phyloP scores from a whole-genome alignment of 257 asterid genomes.

The Penstemon davidsonii region DNA sequence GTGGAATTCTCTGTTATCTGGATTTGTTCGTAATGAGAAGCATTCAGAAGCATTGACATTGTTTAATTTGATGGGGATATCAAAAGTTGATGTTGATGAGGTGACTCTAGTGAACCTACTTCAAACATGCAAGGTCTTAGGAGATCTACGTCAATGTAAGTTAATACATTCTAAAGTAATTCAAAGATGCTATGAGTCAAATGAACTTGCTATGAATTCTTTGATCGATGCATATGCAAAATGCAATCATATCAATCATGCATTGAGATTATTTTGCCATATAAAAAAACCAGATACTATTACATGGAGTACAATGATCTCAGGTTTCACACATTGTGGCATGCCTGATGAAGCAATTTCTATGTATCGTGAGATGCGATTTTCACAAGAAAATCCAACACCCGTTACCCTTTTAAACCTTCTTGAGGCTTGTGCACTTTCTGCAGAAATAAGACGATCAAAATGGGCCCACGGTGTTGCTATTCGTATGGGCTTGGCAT shows the following conservation, averaged over 20 bases:
- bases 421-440: conserved; percentile 77
- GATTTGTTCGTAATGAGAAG: conserved; percentile 63
- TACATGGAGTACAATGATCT: conserved; percentile 94
- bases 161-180: conserved; percentile 57
- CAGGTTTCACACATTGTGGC: conserved; percentile 72
- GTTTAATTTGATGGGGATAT: conserved; percentile 54
- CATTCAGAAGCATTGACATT: conserved; percentile 54
- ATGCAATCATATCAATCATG: conserved; percentile 53
- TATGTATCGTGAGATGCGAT: conserved; percentile 55
- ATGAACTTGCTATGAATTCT: conserved; percentile 72
- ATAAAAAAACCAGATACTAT: conserved; percentile 57
- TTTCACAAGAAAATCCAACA: conserved; percentile 44
- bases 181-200: conserved; percentile 51
- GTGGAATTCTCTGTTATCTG: conserved; percentile 80
- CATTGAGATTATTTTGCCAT: conserved; percentile 59
- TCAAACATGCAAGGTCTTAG: conserved; percentile 53
- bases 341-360: conserved; percentile 75
- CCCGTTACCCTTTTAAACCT: conserved; percentile 61
- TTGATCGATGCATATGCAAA: conserved; percentile 79
- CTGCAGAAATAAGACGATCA: conserved; percentile 57
- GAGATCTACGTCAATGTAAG: conserved; percentile 56
- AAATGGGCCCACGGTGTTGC: conserved; percentile 75
- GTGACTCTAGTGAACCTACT: conserved; percentile 80
- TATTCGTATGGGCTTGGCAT: conserved; percentile 62
- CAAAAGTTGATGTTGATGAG: conserved; percentile 63